Base-by-base conservation (phyloP, 352 stramenopile species). In the Globisporangium abappressorium region DNA sequence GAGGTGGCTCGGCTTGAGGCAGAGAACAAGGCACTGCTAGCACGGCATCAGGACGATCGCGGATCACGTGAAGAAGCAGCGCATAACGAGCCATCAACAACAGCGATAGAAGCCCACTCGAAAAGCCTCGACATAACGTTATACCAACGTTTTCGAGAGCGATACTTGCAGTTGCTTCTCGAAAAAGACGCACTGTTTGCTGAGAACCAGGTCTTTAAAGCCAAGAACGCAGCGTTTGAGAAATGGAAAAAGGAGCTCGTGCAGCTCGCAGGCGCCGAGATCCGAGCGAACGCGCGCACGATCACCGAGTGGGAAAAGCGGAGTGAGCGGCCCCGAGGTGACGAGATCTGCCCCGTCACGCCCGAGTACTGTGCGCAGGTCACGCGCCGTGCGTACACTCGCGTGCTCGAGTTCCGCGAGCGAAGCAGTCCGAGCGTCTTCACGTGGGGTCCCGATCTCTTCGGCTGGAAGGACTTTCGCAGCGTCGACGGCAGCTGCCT, bases 381-480 rank as follows among this genome's bases (percentile, higher is more conserved):
- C 20, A 67, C 62, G 11, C 9, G 22, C 0, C 55, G 64, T 41
- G 57, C 64, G 11, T 64, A 64, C 22, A 5, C 7, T 6, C 55
- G 57, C 24, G 41, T 63, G 43, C 47, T 63, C 24, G 64, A 47
- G 12, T 22, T 58, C 20, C 54, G 38, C 2, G 56, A 9, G 8
- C 22, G 43, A n/a, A 64, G 36, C 3, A 43, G 33, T 30, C 24
- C 28, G 15, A 58, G 46, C 20, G 22, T 20, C 46, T 69, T 51
- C 41, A 62, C 65, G 51, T 64, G 51, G 57, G 65, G 65, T 14
- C 46, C 65, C 24, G 60, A 67, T 22, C 57, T 70, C 47, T 70
- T 70, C 33, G 65, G 65, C 3, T 70, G 65, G 65, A 70, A 66
- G 22, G 59, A 67, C 24, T 62, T 53, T 15, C 65, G 59, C 0